A percentile compares a stretch with the other conserved stretches of the same genome.
Conservation (phyloP, 108 stramenopile genomes). For the Nitzschia sp. region DNA sequence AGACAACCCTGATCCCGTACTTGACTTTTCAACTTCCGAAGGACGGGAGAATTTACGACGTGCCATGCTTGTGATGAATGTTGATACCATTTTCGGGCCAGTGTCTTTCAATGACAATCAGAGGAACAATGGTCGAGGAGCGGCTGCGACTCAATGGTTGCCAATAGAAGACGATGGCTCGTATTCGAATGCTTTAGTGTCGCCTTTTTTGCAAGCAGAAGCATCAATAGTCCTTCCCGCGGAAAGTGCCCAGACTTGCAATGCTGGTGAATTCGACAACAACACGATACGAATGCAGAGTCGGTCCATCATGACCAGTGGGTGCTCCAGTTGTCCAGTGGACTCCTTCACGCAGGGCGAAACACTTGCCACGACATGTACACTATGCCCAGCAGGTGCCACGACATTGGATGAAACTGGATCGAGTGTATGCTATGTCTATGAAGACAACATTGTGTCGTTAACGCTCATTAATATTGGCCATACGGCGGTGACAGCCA, state of each 20-base stretch:
- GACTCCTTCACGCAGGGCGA: constrained; percentile 29
- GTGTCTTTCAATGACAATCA: constrained; percentile 43
- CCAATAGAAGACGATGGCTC: constrained; percentile 2
- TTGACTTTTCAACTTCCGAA: constrained; percentile 15
- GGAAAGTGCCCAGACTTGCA: constrained; percentile 24
- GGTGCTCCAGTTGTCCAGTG: constrained; percentile 35
- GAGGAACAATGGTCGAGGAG: constrained; percentile 51
- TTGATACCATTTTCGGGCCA: constrained; percentile 59
- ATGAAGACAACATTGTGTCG: constrained; percentile 33
- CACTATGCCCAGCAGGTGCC: constrained; percentile 22
- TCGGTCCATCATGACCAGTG: constrained; percentile 26
- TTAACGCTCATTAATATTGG: constrained; percentile 30
- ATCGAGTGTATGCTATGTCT: constrained; percentile 22
- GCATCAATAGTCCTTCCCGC: constrained; percentile 38
- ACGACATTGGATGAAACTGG: constrained; percentile 22
- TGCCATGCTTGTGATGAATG: constrained; percentile 31
- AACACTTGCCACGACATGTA: constrained; percentile 19
- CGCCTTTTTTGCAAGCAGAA: constrained; percentile 43
- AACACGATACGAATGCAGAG: background rate
- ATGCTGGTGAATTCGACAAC: constrained; percentile 32
- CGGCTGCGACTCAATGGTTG: constrained; percentile 58
- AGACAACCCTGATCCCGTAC: constrained; percentile 27
- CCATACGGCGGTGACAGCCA: constrained; percentile 36
- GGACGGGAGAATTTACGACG: constrained; percentile 51
- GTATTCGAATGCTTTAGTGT: constrained; percentile 28